Base-by-base conservation (phyloP, 2,329 filamentous ascomycete genomes). In the Emericellopsis cladophorae region DNA sequence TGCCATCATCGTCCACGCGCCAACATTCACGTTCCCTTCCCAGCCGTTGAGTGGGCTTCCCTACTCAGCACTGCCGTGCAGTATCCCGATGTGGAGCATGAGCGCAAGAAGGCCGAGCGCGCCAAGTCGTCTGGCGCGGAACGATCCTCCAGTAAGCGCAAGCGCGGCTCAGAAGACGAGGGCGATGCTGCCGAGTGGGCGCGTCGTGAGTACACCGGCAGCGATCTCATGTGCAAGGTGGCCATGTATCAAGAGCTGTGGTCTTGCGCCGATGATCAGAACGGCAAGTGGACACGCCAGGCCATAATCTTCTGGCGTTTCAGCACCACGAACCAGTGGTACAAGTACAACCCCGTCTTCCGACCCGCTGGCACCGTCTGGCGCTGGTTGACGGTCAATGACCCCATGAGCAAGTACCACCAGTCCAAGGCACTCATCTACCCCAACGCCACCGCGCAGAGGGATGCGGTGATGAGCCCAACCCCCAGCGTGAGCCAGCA, bases 231-330 rank as follows among this genome's bases (percentile, higher is more conserved):
- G 40, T 65, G 69, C 47, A 70, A 72, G 54, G 74, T 80, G 36
- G 74, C 74, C 53, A 81, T 81, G 76, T 76, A 78, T 54, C 77
- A 81, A 54, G 77, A 81, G 60, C 66, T 81, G 31, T 79, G 71
- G 67, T 79, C 74, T 4, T 60, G 60, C 46, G 57, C 71, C 4
- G 67, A 67, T 6, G 64, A 66, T 43, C 18, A 29, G 26, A 60
- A 58, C 14, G 54, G 53, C 36, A 55, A 61, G 49, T 80, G 74
- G 72, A 68, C 63, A 9, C 69, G 74, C n/a, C 71, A 76, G 39
- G 69, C 66, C 29, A 69, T 80, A 42, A 65, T 81, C 41, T 65
- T 81, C 31, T 81, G 77, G 77, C 75, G 74, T 2, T 81, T 81
- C 54, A 64, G 63, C 53, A 64, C 61, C 10, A 64, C 67, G 57